Conservation (phyloP, 2,329 filamentous ascomycete species). For the Cladophialophora carrionii region DNA sequence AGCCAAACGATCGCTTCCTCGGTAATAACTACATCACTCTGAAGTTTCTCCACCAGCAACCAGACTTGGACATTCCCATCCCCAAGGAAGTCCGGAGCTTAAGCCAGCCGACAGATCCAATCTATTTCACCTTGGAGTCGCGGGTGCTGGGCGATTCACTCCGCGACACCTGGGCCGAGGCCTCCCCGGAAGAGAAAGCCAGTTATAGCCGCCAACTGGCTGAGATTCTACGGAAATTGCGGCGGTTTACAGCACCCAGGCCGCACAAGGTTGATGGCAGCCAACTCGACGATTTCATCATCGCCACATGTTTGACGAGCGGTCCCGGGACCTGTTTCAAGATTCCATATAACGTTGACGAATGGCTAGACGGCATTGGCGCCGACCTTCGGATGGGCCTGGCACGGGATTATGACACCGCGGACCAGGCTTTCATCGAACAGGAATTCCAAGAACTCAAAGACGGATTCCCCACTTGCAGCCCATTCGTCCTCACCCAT, state of each 20-base stretch:
- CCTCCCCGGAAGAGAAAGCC: slow-evolving; percentile 17
- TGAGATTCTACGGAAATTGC: slow-evolving; percentile 13
- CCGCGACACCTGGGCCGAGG: background rate
- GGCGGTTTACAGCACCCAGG: slow-evolving; percentile 17
- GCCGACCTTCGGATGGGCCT: slow-evolving; percentile 13
- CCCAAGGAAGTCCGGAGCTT: slow-evolving; percentile 13
- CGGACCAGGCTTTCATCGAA: slow-evolving; percentile 17
- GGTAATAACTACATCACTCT: slow-evolving; percentile 24
- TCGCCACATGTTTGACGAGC: background rate
- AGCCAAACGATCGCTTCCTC: slow-evolving; percentile 14
- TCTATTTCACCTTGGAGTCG: slow-evolving; percentile 20
- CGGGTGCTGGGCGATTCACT: slow-evolving; percentile 14
- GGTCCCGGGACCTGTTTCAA: slow-evolving; percentile 10
- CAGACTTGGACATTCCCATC: slow-evolving; percentile 17
- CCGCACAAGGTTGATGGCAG: slow-evolving; percentile 10
- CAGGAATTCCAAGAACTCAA: slow-evolving; percentile 20
- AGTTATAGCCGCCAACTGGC: slow-evolving; percentile 19
- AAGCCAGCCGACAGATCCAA: slow-evolving; percentile 12
- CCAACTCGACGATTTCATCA: slow-evolving; percentile 13
- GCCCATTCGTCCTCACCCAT: slow-evolving; percentile 40
- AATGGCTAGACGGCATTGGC: slow-evolving; percentile 20
- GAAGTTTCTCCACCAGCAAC: slow-evolving; percentile 24
- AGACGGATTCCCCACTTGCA: slow-evolving; percentile 32
- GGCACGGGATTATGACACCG: background rate
- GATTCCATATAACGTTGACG: slow-evolving; percentile 8